Conservation (phyloP, 768 basidiomycete species). For the Leccinum boreale region DNA sequence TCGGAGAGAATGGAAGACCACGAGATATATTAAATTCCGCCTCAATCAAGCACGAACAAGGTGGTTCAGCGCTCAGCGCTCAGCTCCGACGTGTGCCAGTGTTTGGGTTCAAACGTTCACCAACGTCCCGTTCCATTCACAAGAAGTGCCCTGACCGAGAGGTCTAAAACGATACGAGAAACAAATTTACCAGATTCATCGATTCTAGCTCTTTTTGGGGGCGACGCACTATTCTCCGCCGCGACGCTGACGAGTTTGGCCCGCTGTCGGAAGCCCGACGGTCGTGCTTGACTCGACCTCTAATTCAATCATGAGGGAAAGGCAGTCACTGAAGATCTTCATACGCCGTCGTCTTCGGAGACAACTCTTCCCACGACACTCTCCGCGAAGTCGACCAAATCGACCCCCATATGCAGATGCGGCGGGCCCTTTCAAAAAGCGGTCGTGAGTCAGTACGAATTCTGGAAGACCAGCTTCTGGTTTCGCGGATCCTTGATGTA, state of each 20-base stretch:
- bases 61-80: not conserved
- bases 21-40: not conserved
- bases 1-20: slow-evolving; percentile 4
- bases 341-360: slow-evolving; percentile 15
- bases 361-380: slow-evolving; percentile 8
- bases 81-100: not conserved
- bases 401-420: not conserved
- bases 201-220: slow-evolving; percentile 4
- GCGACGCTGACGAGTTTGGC: not conserved
- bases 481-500: slow-evolving; percentile 3
- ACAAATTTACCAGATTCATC: slow-evolving; percentile 10
- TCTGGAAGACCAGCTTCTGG: not conserved
- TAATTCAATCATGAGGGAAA: slow-evolving; percentile 3
- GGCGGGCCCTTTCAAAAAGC: not conserved
- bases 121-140: slow-evolving; percentile 2
- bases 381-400: slow-evolving; percentile 5
- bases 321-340: not conserved
- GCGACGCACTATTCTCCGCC: not conserved
- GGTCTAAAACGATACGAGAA: not conserved
- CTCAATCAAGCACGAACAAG: not conserved
- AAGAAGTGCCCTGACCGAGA: not conserved
- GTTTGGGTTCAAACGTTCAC: not conserved
- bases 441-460: not conserved
- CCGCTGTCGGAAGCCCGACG: slow-evolving; percentile 2
- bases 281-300: not conserved